A percentile compares a stretch with the other conserved stretches of the same genome.
Conservation (phyloP, 352 stramenopile species). For the Sclerospora graminicola region DNA sequence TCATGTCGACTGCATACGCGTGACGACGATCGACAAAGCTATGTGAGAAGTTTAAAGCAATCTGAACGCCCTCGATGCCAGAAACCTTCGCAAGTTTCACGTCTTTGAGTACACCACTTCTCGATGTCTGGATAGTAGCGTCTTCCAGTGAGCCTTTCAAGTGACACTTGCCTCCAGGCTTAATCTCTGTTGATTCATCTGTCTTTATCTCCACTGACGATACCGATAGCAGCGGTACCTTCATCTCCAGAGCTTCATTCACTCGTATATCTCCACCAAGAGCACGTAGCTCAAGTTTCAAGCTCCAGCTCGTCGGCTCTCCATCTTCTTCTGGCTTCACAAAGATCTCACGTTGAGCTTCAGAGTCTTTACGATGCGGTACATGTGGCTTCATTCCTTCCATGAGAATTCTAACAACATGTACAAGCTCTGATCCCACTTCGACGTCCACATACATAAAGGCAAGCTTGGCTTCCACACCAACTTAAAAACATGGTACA, state of each 20-base stretch:
- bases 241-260: constrained; percentile 22
- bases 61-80: constrained; percentile 4
- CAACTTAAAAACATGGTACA: too few species aligned
- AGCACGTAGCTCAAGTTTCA: constrained; percentile 18
- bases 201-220: constrained; percentile 11
- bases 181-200: constrained; percentile 1
- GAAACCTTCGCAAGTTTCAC: constrained; percentile 14
- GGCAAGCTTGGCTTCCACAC: constrained; percentile 8
- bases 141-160: constrained; percentile 11
- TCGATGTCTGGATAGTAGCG: constrained; percentile 6
- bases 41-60: constrained; percentile 16
- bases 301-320: constrained; percentile 15
- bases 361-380: neutral
- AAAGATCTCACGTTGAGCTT: neutral
- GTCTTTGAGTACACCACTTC: constrained; percentile 11
- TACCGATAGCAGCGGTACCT: constrained; percentile 13
- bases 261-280: constrained; percentile 15
- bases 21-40: constrained; percentile 7
- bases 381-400: constrained; percentile 8
- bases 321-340: neutral
- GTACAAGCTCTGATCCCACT: constrained; percentile 7
- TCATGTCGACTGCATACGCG: constrained; percentile 11
- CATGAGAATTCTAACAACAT: constrained; percentile 4
- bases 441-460: constrained; percentile 11
- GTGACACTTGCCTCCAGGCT: constrained; percentile 9